These are phyloP conservation scores for Saccharomycopsis hybrid DNA, from an alignment of 1,139 yeast genomes.

Conservation along the genomic window DNA sequence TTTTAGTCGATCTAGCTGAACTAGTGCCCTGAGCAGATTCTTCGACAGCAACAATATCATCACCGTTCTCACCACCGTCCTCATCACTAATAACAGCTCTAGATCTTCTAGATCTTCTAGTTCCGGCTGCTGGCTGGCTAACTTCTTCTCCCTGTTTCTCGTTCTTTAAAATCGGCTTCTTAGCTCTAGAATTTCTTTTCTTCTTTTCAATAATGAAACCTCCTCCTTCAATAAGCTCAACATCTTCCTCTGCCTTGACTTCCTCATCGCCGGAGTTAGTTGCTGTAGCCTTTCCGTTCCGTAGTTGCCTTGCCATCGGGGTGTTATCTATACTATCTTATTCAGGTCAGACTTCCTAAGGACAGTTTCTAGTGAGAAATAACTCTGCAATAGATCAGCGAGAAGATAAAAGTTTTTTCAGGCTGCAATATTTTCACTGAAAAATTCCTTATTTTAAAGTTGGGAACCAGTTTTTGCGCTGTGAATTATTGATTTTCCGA, in stretches of 20 bases:
- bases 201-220: constrained; percentile 19
- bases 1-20: constrained; percentile 20
- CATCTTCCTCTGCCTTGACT: constrained; percentile 23
- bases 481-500: too few species aligned
- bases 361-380: too few species aligned
- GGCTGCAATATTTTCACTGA: too few species aligned
- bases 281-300: not conserved
- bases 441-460: too few species aligned
- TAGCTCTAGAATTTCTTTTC: constrained; percentile 10
- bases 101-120: not conserved
- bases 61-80: too few species aligned
- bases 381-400: not conserved
- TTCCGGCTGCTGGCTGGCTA: constrained; percentile 15
- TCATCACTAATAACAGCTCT: too few species aligned
- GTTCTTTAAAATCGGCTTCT: constrained; percentile 26
- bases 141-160: constrained; percentile 29
- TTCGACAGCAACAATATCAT: too few species aligned
- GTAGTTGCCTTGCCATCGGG: not conserved
- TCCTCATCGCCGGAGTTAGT: constrained; percentile 21
- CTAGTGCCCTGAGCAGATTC: too few species aligned
- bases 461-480: too few species aligned
- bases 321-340: too few species aligned
- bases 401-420: too few species aligned
- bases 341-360: too few species aligned
- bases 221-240: constrained; percentile 22